Evolutionary conservation across 805 yeast genomes (phyloP).

Genomic region (Ogataea ganodermae): DNA sequence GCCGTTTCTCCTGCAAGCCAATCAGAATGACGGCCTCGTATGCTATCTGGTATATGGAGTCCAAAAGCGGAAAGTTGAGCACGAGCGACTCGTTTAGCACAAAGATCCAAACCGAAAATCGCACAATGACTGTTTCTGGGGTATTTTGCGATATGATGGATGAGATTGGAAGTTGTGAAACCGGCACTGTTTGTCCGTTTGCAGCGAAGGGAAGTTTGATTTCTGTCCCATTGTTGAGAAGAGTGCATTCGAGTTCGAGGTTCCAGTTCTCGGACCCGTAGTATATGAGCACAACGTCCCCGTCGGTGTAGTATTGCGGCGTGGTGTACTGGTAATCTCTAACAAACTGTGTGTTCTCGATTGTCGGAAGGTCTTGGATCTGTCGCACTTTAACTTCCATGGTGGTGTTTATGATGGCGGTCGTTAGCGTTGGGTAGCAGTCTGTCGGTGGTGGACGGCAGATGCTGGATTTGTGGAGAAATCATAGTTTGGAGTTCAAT

Average conservation of each 20-base stretch:
- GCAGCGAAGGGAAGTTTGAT: slow-evolving; percentile 15
- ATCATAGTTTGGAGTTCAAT: no score
- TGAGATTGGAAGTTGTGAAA: neutral
- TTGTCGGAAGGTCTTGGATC: slow-evolving; percentile 29
- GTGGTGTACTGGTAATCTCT: slow-evolving; percentile 26
- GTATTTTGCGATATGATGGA: neutral
- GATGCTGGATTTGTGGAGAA: no score
- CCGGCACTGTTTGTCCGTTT: neutral
- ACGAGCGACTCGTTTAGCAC: slow-evolving; percentile 26
- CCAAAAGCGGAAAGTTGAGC: slow-evolving; percentile 18
- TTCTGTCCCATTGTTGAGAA: slow-evolving; percentile 2
- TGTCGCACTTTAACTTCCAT: slow-evolving; percentile 16
- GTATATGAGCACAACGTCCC: slow-evolving; percentile 18
- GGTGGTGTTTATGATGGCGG: neutral
- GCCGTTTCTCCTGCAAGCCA: slow-evolving; percentile 19
- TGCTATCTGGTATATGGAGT: slow-evolving; percentile 22
- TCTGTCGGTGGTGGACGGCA: no score
- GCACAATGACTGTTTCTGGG: slow-evolving; percentile 3
- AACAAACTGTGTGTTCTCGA: slow-evolving; percentile 33
- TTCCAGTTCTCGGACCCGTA: slow-evolving; percentile 23
- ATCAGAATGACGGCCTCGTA: slow-evolving; percentile 24
- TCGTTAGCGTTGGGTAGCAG: no score
- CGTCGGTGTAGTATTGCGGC: slow-evolving; percentile 26
- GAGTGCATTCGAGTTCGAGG: slow-evolving; percentile 12
- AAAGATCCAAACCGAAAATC: slow-evolving; percentile 26